Percentiles rank a stretch among this genome's conserved stretches.
phyloP scores from a whole-genome alignment of 2,329 filamentous ascomycete species.

The Aspergillus felis region DNA sequence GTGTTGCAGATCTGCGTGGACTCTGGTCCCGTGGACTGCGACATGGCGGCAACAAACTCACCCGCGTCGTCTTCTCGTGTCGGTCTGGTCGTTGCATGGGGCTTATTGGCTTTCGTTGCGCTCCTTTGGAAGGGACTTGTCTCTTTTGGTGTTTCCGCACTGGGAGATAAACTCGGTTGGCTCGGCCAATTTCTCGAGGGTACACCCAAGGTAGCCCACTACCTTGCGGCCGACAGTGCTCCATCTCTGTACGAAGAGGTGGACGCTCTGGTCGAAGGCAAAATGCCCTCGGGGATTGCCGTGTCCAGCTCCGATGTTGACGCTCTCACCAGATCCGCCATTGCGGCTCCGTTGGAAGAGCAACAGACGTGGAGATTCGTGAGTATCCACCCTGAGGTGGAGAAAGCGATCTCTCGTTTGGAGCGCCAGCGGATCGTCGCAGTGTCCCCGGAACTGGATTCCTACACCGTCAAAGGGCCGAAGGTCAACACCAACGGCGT shows the following conservation, averaged over 20 bases:
- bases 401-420: slow-evolving; percentile 10
- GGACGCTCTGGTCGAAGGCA: slow-evolving; percentile 6
- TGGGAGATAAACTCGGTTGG: slow-evolving; percentile 1
- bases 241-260: slow-evolving; percentile 8
- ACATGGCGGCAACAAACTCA: slow-evolving; percentile 5
- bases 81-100: slow-evolving; percentile 1
- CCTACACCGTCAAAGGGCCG: slow-evolving; percentile 5
- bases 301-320: not conserved
- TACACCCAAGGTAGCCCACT: slow-evolving; percentile 11
- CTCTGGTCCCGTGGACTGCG: not conserved
- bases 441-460: slow-evolving; percentile 3
- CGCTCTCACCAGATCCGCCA: slow-evolving; percentile 4
- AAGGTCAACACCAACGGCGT: slow-evolving; percentile 6
- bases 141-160: slow-evolving; percentile 13
- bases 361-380: slow-evolving; percentile 3
- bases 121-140: slow-evolving; percentile 7
- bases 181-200: slow-evolving; percentile 4
- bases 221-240: slow-evolving; percentile 4
- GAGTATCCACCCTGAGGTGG: slow-evolving; percentile 10
- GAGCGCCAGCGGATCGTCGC: slow-evolving; percentile 3
- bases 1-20: not conserved
- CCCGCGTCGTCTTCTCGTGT: slow-evolving; percentile 1
- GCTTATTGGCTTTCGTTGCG: slow-evolving; percentile 5
- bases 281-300: not conserved
- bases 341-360: not conserved